Evolutionary conservation across 192 early-diverging fungal species (phyloP).

Genomic region (Coemansia sp.): DNA sequence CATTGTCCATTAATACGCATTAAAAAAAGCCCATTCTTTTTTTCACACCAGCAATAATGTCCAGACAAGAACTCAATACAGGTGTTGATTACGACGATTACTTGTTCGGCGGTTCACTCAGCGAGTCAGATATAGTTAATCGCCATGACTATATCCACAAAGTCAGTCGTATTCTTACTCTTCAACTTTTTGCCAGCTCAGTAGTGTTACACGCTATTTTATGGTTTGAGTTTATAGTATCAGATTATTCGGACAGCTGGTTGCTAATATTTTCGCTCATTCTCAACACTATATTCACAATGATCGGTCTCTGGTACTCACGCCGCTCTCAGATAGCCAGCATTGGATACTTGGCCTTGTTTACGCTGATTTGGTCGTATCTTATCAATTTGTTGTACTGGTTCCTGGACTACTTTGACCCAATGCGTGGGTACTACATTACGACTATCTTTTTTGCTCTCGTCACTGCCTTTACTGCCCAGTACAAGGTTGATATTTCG

Average conservation of each 20-base stretch:
- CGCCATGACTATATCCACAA: slow-evolving; percentile 9
- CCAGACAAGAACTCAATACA: background rate
- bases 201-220: background rate
- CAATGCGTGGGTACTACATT: slow-evolving; percentile 8
- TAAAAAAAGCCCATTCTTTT: background rate
- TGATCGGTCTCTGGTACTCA: slow-evolving; percentile 4
- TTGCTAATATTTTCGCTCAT: slow-evolving; percentile 1
- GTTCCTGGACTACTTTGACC: slow-evolving; percentile 3
- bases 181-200: slow-evolving; percentile 1
- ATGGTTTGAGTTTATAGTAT: slow-evolving; percentile 7
- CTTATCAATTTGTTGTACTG: background rate
- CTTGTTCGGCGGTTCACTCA: slow-evolving; percentile 5
- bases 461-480: background rate
- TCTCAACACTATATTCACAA: slow-evolving; percentile 1
- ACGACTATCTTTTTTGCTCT: background rate
- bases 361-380: slow-evolving; percentile 2
- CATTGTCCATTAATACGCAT: background rate
- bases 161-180: background rate
- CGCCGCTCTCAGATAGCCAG: background rate
- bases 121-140: background rate
- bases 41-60: background rate
- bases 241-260: slow-evolving; percentile 2
- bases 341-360: background rate
- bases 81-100: background rate
- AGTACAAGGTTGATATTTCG: background rate